These are phyloP conservation scores for Phytophthora parvispora DNA, from an alignment of 352 stramenopile species.

Conservation along the genomic window DNA sequence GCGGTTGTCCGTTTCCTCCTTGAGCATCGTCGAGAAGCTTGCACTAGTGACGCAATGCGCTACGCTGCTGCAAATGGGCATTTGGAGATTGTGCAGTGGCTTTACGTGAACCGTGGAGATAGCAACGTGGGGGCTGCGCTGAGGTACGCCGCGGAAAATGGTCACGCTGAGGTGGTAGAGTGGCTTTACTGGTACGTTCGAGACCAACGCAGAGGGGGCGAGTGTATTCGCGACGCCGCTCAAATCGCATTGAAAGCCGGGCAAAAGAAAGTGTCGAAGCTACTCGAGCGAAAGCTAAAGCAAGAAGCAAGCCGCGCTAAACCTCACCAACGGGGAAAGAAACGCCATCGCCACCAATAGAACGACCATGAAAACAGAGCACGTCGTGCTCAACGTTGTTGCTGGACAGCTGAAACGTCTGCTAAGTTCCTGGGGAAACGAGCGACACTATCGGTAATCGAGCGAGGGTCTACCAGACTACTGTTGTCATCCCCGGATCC, in stretches of 20 bases:
- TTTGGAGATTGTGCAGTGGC: constrained; percentile 19
- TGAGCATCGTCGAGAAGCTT: constrained; percentile 23
- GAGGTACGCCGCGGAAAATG: constrained; percentile 19
- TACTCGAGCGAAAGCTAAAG: constrained; percentile 15
- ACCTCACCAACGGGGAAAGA: constrained; percentile 1
- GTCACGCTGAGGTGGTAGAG: constrained; percentile 11
- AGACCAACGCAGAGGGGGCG: constrained; percentile 17
- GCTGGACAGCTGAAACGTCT: background rate
- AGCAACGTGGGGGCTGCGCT: constrained; percentile 15
- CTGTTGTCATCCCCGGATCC: no score
- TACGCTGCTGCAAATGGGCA: constrained; percentile 19
- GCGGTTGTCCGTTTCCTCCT: constrained; percentile 20
- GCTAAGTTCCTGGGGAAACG: no score
- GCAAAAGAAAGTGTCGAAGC: background rate
- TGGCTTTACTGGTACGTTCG: constrained; percentile 29
- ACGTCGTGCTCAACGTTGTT: background rate
- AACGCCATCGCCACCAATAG: constrained; percentile 5
- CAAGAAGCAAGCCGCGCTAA: constrained; percentile 9
- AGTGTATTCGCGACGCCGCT: constrained; percentile 15
- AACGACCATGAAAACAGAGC: background rate
- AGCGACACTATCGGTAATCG: no score
- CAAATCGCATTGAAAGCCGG: constrained; percentile 21
- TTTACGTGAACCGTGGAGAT: constrained; percentile 21
- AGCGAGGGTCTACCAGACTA: no score
- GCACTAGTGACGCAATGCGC: constrained; percentile 20